phyloP scores from a whole-genome alignment of 306 rosid species.

The Geum urbanum region DNA sequence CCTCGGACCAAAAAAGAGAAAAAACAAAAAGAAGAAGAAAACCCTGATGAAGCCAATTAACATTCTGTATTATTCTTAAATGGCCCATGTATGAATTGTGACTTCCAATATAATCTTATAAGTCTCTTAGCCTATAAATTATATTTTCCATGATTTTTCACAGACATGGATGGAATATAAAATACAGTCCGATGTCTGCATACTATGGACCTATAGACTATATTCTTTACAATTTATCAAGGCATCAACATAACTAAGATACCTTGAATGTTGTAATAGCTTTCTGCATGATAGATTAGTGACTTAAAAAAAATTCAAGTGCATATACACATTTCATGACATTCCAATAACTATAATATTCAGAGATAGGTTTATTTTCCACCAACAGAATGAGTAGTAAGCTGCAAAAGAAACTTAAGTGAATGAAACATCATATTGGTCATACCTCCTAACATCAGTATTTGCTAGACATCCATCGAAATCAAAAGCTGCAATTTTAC shows the following conservation, averaged over 20 bases:
- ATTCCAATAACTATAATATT: not conserved
- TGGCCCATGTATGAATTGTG: not conserved
- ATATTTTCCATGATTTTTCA: too few relatives aligned
- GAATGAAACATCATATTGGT: slow-evolving; percentile 1
- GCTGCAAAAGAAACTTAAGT: not conserved
- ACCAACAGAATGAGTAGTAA: not conserved
- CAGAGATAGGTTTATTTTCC: not conserved
- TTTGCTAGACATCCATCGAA: slow-evolving; percentile 91
- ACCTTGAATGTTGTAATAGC: not conserved
- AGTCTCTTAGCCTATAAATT: too few relatives aligned
- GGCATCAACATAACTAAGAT: not conserved
- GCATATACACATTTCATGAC: not conserved
- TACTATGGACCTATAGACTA: not conserved
- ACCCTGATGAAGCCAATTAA: not conserved
- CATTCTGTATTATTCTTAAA: not conserved
- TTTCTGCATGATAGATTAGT: not conserved
- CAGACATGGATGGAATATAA: not conserved
- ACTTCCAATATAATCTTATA: too few relatives aligned
- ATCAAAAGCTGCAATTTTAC: slow-evolving; percentile 96
- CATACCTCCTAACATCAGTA: slow-evolving; percentile 57
- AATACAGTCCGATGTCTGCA: not conserved
- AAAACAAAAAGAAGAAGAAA: too few relatives aligned
- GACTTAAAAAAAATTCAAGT: not conserved
- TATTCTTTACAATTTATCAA: not conserved
- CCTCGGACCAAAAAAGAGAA: too few relatives aligned